Base-by-base conservation (phyloP, 2,329 filamentous ascomycete species). In the Talaromyces sp. region DNA sequence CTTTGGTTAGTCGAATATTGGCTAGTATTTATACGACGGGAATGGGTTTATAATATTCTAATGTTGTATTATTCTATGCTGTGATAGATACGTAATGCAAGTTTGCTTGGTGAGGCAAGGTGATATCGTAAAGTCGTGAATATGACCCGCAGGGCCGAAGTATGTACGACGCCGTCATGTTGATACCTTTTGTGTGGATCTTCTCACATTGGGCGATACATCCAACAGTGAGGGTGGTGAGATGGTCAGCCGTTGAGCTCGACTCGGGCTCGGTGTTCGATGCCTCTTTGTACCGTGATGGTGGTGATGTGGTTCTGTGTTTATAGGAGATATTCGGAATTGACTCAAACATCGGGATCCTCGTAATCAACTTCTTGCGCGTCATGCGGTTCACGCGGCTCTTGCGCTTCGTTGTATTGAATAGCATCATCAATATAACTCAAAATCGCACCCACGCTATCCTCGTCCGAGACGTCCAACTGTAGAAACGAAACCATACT, bases 401-500 rank as follows among this genome's bases (percentile, higher is more conserved):
- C 93, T 76, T 97, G 93, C 13, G 93, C 91, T 77, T 97, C 93
- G 74, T 96, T 91, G 77, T 87, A 97, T 76, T 97, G 93, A 70
- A 96, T 95, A 31, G 91, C 91, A 79, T 97, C 92, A 76, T 97
- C 93, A 71, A 97, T 95, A 79, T 96, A 92, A 82, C 92, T 96
- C 71, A 97, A 79, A 29, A 97, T 89, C 1, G 85, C 88, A 1
- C 86, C 89, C 3, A 98, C 89, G 74, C 94, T 98, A 72, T 98
- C 93, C 79, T 98, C 94, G 72, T 96, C 89, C 70, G 95, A 91
- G 31, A 89, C 90, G 74, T 98, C 91, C 53, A 98, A 83, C 80
- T 93, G 92, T 65, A 97, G 83, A 75, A 97, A 99, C 58, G 91
- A 96, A 13, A 99, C 92, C 92, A 99, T 96, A 80, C 93, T 96